Percentiles rank a stretch among this genome's conserved stretches.
Conservation (phyloP, 768 basidiomycete species). For the Paxillus ammoniavirescens region DNA sequence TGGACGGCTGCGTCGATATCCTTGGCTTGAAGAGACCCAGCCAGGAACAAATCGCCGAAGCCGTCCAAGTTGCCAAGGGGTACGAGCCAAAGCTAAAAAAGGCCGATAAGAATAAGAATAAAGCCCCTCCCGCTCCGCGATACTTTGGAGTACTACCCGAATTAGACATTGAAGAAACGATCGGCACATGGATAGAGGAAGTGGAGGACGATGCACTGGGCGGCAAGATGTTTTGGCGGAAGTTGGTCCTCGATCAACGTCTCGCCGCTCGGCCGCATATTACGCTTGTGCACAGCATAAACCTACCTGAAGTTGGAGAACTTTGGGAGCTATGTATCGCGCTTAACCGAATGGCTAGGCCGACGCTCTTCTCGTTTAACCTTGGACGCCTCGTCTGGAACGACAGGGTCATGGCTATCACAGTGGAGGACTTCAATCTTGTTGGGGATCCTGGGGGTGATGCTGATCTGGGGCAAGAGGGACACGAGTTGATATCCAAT, state of each 20-base stretch:
- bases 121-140: slow-evolving; percentile 39
- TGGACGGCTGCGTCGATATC: slow-evolving; percentile 53
- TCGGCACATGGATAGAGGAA: slow-evolving; percentile 42
- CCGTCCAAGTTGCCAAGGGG: slow-evolving; percentile 35
- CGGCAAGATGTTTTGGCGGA: slow-evolving; percentile 46
- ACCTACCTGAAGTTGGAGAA: slow-evolving; percentile 30
- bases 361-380: slow-evolving; percentile 59
- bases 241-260: slow-evolving; percentile 43
- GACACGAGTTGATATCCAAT: slow-evolving; percentile 44
- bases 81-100: slow-evolving; percentile 41
- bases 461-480: slow-evolving; percentile 34
- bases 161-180: slow-evolving; percentile 51
- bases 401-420: slow-evolving; percentile 75
- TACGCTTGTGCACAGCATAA: slow-evolving; percentile 76
- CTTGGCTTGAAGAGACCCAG: slow-evolving; percentile 54
- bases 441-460: slow-evolving; percentile 29
- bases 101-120: slow-evolving; percentile 31
- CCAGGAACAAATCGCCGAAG: slow-evolving; percentile 52
- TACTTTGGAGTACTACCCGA: slow-evolving; percentile 84
- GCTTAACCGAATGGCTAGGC: slow-evolving; percentile 18
- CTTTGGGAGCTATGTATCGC: slow-evolving; percentile 43
- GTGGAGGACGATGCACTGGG: slow-evolving; percentile 29
- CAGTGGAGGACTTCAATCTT: slow-evolving; percentile 58
- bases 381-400: slow-evolving; percentile 73
- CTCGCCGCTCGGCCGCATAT: slow-evolving; percentile 72